Conservation (phyloP, 345 rosid species). For the Salix arbutifolia region DNA sequence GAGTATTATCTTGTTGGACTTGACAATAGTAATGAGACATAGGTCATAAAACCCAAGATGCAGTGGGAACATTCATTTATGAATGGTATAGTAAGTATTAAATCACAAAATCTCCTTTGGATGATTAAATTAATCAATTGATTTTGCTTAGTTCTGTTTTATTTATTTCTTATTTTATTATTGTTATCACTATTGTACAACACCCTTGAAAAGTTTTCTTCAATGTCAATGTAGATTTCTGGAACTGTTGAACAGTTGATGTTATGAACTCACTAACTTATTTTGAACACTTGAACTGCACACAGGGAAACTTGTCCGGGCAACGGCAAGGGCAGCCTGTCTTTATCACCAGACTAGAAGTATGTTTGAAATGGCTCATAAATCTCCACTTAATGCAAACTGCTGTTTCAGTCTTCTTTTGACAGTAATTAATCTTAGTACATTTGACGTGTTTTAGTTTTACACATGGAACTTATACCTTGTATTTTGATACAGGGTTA, state of each 20-base stretch:
- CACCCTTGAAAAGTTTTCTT: neutral
- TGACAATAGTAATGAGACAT: neutral
- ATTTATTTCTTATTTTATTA: neutral
- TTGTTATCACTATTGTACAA: neutral
- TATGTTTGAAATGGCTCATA: constrained; percentile 27
- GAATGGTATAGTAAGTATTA: neutral
- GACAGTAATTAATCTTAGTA: neutral
- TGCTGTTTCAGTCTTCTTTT: constrained; percentile 12
- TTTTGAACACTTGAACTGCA: constrained; percentile 16
- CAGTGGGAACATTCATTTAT: neutral
- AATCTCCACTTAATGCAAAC: neutral
- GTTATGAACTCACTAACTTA: constrained; percentile 4
- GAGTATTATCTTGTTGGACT: neutral
- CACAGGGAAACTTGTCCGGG: constrained; percentile 89
- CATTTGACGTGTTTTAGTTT: neutral
- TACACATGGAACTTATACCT: constrained; percentile 10
- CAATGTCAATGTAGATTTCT: neutral
- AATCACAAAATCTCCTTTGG: neutral
- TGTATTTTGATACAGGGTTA: constrained; percentile 69
- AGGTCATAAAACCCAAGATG: neutral
- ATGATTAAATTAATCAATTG: neutral
- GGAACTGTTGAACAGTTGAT: neutral
- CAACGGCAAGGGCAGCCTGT: constrained; percentile 98
- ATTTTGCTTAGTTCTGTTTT: neutral
- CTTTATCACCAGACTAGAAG: constrained; percentile 92